Percentiles rank a stretch among this genome's conserved stretches.
These are phyloP conservation scores for Triglochin maritima DNA, from an alignment of 106 monocot genomes.

Conservation along the genomic window DNA sequence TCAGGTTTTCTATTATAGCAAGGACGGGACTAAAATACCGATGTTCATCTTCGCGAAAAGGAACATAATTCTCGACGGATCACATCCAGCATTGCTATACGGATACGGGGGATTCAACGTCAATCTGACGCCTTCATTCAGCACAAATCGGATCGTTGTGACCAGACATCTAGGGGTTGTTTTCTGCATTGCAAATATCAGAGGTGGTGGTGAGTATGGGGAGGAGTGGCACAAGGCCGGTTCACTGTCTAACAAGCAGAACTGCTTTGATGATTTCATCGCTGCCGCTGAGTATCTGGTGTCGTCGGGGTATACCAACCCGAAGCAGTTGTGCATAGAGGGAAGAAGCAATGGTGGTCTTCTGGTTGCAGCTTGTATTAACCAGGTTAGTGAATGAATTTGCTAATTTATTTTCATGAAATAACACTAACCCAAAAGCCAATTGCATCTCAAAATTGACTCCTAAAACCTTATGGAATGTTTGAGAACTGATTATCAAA, in stretches of 20 bases:
- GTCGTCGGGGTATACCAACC: conserved; percentile 46
- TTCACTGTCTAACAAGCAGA: conserved; percentile 76
- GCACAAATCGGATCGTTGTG: conserved; percentile 38
- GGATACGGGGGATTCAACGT: conserved; percentile 87
- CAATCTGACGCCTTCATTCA: conserved; percentile 68
- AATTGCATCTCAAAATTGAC: too few relatives aligned
- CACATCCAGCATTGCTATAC: conserved; percentile 59
- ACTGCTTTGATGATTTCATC: conserved; percentile 89
- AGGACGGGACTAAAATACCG: conserved; percentile 81
- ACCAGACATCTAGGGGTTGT: conserved; percentile 49
- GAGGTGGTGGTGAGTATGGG: conserved; percentile 91
- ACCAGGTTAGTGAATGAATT: conserved; percentile 40
- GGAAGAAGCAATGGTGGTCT: conserved; percentile 94
- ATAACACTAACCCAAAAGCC: too few relatives aligned
- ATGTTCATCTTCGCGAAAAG: conserved; percentile 80
- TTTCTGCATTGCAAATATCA: conserved; percentile 68
- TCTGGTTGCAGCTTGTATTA: conserved; percentile 74
- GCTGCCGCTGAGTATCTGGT: conserved; percentile 67
- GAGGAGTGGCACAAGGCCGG: conserved; percentile 92
- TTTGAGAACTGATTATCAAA: too few relatives aligned
- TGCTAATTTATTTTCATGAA: background rate
- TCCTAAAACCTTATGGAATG: too few relatives aligned
- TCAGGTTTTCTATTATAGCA: conserved; percentile 66
- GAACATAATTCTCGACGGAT: conserved; percentile 52
- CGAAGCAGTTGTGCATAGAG: conserved; percentile 60